Evolutionary conservation across 148 eudicot genomes (phyloP).

Genomic region (Salicornia ramosissima): DNA sequence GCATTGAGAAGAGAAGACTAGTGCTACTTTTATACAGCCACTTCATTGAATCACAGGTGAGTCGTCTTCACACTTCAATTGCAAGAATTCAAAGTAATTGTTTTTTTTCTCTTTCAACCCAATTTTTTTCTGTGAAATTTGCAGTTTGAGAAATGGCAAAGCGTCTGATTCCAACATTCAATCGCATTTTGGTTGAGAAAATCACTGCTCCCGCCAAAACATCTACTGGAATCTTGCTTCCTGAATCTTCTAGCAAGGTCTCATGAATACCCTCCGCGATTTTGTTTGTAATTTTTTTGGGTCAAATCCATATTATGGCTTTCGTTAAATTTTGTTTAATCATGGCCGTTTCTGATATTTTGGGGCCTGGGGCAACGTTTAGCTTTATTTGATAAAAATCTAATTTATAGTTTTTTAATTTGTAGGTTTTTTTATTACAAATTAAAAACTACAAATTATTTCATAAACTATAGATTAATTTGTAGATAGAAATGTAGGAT

Average conservation of each 20-base stretch:
- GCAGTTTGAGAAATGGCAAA: slow-evolving; percentile 39
- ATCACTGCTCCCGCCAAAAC: slow-evolving; percentile 61
- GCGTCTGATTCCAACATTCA: slow-evolving; percentile 57
- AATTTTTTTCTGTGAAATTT: too few species aligned
- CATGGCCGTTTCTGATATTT: too few species aligned
- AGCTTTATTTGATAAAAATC: too few species aligned
- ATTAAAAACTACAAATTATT: too few species aligned
- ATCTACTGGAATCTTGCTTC: slow-evolving; percentile 61
- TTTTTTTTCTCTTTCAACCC: not conserved
- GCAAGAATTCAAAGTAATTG: not conserved
- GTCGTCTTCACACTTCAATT: not conserved
- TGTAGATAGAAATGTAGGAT: too few species aligned
- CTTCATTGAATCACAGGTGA: too few species aligned
- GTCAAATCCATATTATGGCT: not conserved
- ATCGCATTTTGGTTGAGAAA: slow-evolving; percentile 62
- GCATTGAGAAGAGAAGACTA: not conserved
- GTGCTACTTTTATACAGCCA: not conserved
- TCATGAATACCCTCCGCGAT: not conserved
- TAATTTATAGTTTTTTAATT: too few species aligned
- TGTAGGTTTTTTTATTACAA: too few species aligned
- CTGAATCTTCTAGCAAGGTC: slow-evolving; percentile 63
- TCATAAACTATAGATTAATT: too few species aligned
- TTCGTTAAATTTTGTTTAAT: not conserved
- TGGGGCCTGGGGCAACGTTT: too few species aligned
- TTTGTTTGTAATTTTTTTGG: too few species aligned